Conservation (phyloP, 2,329 filamentous ascomycete species). For the Exophiala lecanii-corni region DNA sequence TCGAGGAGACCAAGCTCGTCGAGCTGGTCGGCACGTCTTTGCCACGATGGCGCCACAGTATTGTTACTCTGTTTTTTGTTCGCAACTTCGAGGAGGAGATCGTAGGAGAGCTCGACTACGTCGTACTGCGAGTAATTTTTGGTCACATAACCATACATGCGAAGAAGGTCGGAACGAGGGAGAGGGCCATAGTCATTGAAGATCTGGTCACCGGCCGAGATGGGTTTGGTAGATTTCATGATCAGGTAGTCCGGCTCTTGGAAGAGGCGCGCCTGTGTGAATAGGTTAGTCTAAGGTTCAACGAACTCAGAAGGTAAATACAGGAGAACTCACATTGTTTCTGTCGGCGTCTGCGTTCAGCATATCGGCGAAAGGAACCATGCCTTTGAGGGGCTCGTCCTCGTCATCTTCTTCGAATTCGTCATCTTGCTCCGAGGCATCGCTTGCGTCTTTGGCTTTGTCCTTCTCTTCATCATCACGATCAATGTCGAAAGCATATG, state of each 20-base stretch:
- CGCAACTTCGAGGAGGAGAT: constrained; percentile 47
- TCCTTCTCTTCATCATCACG: constrained; percentile 16
- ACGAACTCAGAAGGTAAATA: too few relatives aligned
- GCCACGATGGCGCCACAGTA: constrained; percentile 32
- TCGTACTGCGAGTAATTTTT: constrained; percentile 72
- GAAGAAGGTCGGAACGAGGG: constrained; percentile 73
- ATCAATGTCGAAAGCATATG: constrained; percentile 80
- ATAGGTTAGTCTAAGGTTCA: constrained; percentile 29
- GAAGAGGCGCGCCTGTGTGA: constrained; percentile 49
- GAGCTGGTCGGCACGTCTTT: constrained; percentile 42
- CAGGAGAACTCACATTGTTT: constrained; percentile 60
- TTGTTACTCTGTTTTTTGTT: constrained; percentile 29
- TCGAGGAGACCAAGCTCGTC: constrained; percentile 63
- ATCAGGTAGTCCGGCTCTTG: constrained; percentile 58
- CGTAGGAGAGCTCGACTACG: constrained; percentile 71
- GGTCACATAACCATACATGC: constrained; percentile 85
- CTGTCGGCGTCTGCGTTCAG: constrained; percentile 78
- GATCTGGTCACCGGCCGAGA: constrained; percentile 68
- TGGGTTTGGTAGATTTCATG: constrained; percentile 66
- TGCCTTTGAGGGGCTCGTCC: constrained; percentile 57
- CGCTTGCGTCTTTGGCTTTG: constrained; percentile 24
- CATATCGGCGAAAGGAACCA: constrained; percentile 79
- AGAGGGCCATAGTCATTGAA: constrained; percentile 87
- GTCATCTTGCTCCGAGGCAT: too few relatives aligned
- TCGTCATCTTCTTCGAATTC: constrained; percentile 30